Evolutionary conservation across 2,329 filamentous ascomycete genomes (phyloP).

Genomic region (Fusarium pininemorale): DNA sequence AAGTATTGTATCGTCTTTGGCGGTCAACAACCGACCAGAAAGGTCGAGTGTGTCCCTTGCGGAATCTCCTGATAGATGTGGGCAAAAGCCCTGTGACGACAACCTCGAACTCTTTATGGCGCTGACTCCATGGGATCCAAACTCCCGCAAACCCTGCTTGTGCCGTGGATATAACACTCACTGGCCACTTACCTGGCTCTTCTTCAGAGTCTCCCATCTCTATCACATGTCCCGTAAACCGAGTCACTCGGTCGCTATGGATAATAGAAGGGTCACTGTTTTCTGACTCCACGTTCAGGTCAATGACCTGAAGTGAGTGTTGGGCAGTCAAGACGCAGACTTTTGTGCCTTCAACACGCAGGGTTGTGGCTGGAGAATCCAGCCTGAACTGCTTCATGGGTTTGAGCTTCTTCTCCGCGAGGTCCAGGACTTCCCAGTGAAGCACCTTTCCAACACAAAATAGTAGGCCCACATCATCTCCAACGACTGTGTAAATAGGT

Average conservation of each 20-base stretch:
- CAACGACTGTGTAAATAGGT: constrained; percentile 65
- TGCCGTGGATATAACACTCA: constrained; percentile 60
- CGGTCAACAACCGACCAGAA: constrained; percentile 55
- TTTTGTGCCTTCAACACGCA: constrained; percentile 58
- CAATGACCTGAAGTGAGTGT: constrained; percentile 67
- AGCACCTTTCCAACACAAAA: constrained; percentile 63
- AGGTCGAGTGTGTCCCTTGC: constrained; percentile 61
- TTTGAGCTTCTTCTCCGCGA: constrained; percentile 60
- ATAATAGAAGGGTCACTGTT: constrained; percentile 50
- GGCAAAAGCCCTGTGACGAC: constrained; percentile 67
- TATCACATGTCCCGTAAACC: constrained; percentile 57
- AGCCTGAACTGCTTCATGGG: constrained; percentile 58
- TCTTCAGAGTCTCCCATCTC: constrained; percentile 51
- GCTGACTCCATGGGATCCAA: constrained; percentile 58
- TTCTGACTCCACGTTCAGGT: constrained; percentile 52
- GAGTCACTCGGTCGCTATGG: constrained; percentile 57
- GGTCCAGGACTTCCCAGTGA: constrained; percentile 65
- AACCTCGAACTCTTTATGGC: constrained; percentile 53
- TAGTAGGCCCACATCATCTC: constrained; percentile 65
- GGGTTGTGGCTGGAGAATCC: constrained; percentile 61
- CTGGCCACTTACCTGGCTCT: constrained; percentile 45
- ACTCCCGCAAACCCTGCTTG: constrained; percentile 58
- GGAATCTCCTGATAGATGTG: constrained; percentile 65
- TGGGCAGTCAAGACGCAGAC: constrained; percentile 61
- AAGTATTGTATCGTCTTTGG: constrained; percentile 52